These are phyloP conservation scores for Zygnema circumcarinatum DNA, from an alignment of 139 green algal species.

Conservation along the genomic window DNA sequence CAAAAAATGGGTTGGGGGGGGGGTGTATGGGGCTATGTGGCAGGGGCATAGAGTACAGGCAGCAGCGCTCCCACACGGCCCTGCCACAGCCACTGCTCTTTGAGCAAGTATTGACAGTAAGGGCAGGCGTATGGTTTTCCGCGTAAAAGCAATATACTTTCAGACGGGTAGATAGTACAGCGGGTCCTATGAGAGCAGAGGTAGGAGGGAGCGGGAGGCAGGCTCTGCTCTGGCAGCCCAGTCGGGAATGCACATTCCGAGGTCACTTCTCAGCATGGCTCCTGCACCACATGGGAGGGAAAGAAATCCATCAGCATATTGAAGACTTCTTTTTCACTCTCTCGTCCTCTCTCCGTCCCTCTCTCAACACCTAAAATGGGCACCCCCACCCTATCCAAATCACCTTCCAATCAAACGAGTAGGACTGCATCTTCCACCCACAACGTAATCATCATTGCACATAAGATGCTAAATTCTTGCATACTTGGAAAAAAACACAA, in stretches of 20 bases:
- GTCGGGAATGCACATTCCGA: not conserved
- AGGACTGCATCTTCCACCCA: not conserved
- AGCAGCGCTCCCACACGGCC: not conserved
- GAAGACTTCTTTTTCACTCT: too few species aligned
- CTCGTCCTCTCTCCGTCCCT: too few species aligned
- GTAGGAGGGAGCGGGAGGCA: slow-evolving; percentile 7
- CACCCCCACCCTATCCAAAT: too few species aligned
- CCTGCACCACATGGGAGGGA: not conserved
- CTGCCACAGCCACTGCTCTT: not conserved
- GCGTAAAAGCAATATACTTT: not conserved
- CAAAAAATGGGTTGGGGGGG: not conserved
- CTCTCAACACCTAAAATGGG: too few species aligned
- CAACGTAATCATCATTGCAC: not conserved
- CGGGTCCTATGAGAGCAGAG: not conserved
- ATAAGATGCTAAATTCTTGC: too few species aligned
- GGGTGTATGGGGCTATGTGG: not conserved
- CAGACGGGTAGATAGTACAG: not conserved
- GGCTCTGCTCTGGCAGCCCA: not conserved
- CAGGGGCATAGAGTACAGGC: not conserved
- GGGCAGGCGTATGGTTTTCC: not conserved
- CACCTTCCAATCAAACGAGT: not conserved
- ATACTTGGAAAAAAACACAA: too few species aligned
- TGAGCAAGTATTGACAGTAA: not conserved
- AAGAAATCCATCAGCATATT: too few species aligned
- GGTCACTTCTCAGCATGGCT: not conserved